Evolutionary conservation across 768 basidiomycete genomes (phyloP), one percentile per base, ranked within the genome.

Genomic region (Candolleomyces efflorescens): DNA sequence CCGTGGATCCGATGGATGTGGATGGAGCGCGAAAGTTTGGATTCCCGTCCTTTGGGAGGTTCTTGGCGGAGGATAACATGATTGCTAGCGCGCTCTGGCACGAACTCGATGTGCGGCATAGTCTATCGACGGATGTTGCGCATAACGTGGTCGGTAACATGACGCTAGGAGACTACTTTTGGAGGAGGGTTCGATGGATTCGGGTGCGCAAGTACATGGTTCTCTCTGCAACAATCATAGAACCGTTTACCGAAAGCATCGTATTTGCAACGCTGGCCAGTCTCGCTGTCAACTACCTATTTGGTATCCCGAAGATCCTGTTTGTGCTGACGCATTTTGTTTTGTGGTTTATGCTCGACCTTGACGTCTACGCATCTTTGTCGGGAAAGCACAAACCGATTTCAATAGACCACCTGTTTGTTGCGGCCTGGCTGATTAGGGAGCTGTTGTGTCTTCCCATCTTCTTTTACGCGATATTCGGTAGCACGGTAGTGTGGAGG

Each of bases 61-160:
- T 89, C 72, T 81, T 98, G 44, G 96, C 97, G 0, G 97, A 99
- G 72, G 97, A 99, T 75, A 98, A 98, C 73, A 96, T 92, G 92
- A 96, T 99, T 57, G 97, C 87, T 17, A 78, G 84, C 48, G 84
- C 92, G 1, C 75, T 99, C 12, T 98, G 94, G 97, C 92, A 98
- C 68, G 92, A 98, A 69, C 79, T 98, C 2, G 87, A 84, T 37
- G 76, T 93, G 37, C 82, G 90, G 47, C 97, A 99, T 67, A 88
- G 92, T 57, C 79, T 98, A 59, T 95, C 94, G 0, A 88, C 85
- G 67, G 96, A 98, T 67, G 85, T 96, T 54, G 95, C 89, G 1
- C 82, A 85, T 46, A 97, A 98, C 66, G 85, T 87, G 9, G 84
- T 98, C 45, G 95, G 94, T 18, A 85, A 86, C 62, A 94, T 99